Base-by-base conservation (phyloP, 148 eudicot genomes). In the Bassia scoparia region DNA sequence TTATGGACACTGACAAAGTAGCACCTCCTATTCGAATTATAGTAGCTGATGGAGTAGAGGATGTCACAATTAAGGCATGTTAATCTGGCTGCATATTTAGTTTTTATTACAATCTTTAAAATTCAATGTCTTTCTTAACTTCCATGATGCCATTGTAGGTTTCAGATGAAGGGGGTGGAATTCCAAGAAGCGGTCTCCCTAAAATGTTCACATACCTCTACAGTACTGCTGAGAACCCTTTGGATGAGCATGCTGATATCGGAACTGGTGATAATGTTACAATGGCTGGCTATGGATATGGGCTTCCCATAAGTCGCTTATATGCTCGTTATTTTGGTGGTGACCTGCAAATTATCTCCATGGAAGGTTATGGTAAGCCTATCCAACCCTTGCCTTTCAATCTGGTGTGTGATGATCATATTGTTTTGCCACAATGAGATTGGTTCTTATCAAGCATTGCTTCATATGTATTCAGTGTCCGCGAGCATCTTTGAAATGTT, bases 121-220 rank as follows among this genome's bases (percentile, higher is more conserved):
- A 12, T 43, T 17, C 31, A 16, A 3, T 68, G 33, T 44, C 6
- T 33, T 37, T 48, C 37, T 21, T 12, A 30, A 70, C 58, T 27
- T 2, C 43, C 30, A 55, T 15, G 30, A 61, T 74, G 56, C 26
- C 41, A 35, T 49, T 83, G 27, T 77, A 94, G 98, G 90, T 95
- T 41, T 96, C 97, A 16, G 99, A 96, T 83, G 96, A 96, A 88
- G 99, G 99, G n/a, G 99, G 99, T 73, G 99, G 97, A 23, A 90
- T 96, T 74, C 80, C 94, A 78, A 86, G 99, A 87, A 92, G 97
- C 65, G 97, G 96, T 67, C 92, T 96, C n/a, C 88, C 96, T 12
- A 84, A 75, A 78, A 90, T 92, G 46, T 96, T 96, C 75, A 96
- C 97, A 11, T 92, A 96, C 74, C 92, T 96, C n/a, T 92, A 96